phyloP scores from a whole-genome alignment of 305 asterid genomes.

The Plantago coronopus region DNA sequence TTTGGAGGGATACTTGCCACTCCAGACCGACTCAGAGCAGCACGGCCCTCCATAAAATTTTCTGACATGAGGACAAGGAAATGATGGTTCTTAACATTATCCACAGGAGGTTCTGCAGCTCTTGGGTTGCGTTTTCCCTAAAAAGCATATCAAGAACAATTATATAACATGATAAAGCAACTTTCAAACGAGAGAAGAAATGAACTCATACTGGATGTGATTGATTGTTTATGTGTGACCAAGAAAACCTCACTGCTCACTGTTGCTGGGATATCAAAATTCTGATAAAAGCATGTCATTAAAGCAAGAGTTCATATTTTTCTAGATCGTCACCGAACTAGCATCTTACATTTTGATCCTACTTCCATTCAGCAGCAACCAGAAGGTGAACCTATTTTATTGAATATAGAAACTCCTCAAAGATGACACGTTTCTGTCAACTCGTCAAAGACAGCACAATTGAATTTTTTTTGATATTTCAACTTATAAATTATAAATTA shows the following conservation, averaged over 20 bases:
- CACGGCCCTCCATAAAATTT: slow-evolving; percentile 72
- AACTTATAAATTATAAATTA: too few species aligned
- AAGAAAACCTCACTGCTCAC: not conserved
- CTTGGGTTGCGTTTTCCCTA: slow-evolving; percentile 84
- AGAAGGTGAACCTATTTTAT: too few species aligned
- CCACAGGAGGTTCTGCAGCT: slow-evolving; percentile 65
- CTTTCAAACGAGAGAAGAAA: slow-evolving; percentile 13
- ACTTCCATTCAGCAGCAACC: not conserved
- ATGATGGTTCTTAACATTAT: slow-evolving; percentile 71
- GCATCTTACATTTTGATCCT: not conserved
- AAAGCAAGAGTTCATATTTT: not conserved
- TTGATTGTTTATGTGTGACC: too few species aligned
- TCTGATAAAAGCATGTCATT: not conserved
- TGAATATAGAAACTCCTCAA: too few species aligned
- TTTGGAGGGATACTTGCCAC: slow-evolving; percentile 52
- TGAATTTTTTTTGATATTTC: too few species aligned
- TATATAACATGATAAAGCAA: slow-evolving; percentile 25
- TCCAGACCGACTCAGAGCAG: slow-evolving; percentile 69
- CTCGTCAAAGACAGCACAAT: too few species aligned
- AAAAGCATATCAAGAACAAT: slow-evolving; percentile 23
- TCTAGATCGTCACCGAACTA: not conserved
- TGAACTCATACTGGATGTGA: not conserved
- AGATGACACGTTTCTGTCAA: too few species aligned
- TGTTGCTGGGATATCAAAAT: not conserved
- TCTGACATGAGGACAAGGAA: slow-evolving; percentile 90